These are phyloP conservation scores for Chrysoporthe deuterocubensis DNA, from an alignment of 2,329 filamentous ascomycete species.

Conservation along the genomic window DNA sequence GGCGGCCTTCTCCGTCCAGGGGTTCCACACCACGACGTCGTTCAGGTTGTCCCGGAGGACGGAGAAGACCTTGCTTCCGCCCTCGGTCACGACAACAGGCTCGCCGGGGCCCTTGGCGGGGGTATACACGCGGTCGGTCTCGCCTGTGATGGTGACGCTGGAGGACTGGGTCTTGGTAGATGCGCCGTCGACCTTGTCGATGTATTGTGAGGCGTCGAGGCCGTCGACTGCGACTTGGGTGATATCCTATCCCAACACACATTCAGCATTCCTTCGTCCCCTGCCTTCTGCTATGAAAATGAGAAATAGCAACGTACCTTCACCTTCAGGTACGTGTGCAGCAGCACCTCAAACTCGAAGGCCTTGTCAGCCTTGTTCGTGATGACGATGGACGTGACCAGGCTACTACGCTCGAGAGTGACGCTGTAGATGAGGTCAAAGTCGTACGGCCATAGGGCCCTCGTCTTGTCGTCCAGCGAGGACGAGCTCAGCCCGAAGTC, in stretches of 20 bases:
- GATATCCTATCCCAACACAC: slow-evolving; percentile 70
- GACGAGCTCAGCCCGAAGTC: slow-evolving; percentile 87
- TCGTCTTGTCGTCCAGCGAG: slow-evolving; percentile 70
- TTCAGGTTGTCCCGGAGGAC: slow-evolving; percentile 82
- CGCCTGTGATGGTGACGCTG: slow-evolving; percentile 70
- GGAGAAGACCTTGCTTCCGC: slow-evolving; percentile 67
- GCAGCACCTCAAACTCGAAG: slow-evolving; percentile 89
- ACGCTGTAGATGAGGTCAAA: slow-evolving; percentile 95
- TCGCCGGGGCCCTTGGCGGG: slow-evolving; percentile 64
- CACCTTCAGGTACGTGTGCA: slow-evolving; percentile 89
- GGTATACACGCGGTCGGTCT: slow-evolving; percentile 89
- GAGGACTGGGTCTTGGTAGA: slow-evolving; percentile 68
- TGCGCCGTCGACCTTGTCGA: slow-evolving; percentile 78
- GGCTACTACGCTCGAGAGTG: slow-evolving; percentile 72
- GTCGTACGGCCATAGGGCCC: slow-evolving; percentile 78
- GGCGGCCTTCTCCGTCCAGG: slow-evolving; percentile 84
- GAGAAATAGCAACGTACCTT: slow-evolving; percentile 58
- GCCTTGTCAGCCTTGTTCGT: slow-evolving; percentile 82
- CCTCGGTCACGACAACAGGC: slow-evolving; percentile 64
- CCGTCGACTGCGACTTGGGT: slow-evolving; percentile 72
- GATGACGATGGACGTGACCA: slow-evolving; percentile 83
- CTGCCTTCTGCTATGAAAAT: not conserved
- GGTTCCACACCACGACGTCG: slow-evolving; percentile 96
- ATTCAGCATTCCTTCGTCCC: not conserved
- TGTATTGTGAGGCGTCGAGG: slow-evolving; percentile 75